Evolutionary conservation across 148 eudicot species (phyloP), one percentile per base, ranked within the genome.

Genomic region (Cornus kousa): DNA sequence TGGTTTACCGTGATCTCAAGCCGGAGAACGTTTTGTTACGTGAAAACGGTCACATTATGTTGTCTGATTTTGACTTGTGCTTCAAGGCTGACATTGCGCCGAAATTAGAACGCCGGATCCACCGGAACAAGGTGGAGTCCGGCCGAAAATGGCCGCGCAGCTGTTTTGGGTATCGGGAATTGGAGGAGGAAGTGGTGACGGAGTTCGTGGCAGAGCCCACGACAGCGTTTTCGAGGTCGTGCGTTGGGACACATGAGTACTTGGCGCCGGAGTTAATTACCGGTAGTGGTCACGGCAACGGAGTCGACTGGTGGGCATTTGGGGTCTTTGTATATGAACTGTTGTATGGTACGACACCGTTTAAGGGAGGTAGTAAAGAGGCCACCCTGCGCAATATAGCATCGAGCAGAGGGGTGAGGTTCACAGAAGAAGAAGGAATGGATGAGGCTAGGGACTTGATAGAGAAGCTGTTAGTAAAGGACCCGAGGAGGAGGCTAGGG

Each of bases 301-400:
- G 90, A 2, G 98, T 94, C 1, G 98, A 94, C 75, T 94, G 98
- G 98, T 94, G 98, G 98, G 97, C 93, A 2, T 90, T 91, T 23
- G 98, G 97, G 67, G 90, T 94, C 0, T 83, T 94, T 48, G 19
- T 92, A 0, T 89, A 91, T 72, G 98, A 94, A 74, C 67, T 94
- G 3, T 7, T 94, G 14, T 82, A 77, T 64, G 98, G 98, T 0
- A 75, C 86, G 72, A 94, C 98, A 4, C 98, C 98, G 80, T 94
- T 94, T 75, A 89, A 90, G 73, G 98, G 98, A 4, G 80, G 67
- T 7, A 89, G 79, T 73, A 94, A 91, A 62, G 93, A 94, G 69
- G 85, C 81, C 3, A 94, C 98, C 7, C 72, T 94, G 67, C 83
- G 93, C 9, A 94, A 92, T 20, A 94, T 94, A 28, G 92, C 87